These are phyloP conservation scores for Conringia planisiliqua DNA, from an alignment of 345 rosid genomes.

Conservation along the genomic window DNA sequence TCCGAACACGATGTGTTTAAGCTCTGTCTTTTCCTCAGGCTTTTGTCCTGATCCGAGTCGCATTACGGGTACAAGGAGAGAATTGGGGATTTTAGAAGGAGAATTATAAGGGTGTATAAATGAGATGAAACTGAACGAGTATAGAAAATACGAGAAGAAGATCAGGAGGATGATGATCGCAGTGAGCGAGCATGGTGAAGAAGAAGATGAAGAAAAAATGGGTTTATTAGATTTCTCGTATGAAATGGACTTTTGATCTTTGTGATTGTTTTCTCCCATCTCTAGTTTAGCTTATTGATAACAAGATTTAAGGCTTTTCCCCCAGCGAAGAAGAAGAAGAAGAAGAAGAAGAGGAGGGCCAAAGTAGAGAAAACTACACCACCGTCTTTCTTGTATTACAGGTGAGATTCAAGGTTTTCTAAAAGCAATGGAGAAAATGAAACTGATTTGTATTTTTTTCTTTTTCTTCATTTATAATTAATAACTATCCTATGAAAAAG, in stretches of 20 bases:
- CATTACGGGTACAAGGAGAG: slow-evolving; percentile 23
- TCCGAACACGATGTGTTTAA: slow-evolving; percentile 67
- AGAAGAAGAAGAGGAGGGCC: background rate
- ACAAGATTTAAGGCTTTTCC: background rate
- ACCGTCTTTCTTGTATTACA: background rate
- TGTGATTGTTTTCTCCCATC: slow-evolving; percentile 26
- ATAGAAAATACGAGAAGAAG: slow-evolving; percentile 38
- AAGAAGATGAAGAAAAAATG: background rate
- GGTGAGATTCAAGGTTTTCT: slow-evolving; percentile 9
- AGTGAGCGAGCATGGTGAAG: slow-evolving; percentile 12
- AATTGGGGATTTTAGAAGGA: slow-evolving; percentile 12
- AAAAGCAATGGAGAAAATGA: background rate
- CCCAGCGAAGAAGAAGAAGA: background rate
- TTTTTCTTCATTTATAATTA: background rate
- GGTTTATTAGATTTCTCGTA: slow-evolving; percentile 27
- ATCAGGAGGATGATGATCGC: slow-evolving; percentile 37
- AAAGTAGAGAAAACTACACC: background rate
- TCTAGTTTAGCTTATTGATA: background rate
- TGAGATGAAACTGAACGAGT: slow-evolving; percentile 47
- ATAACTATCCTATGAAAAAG: background rate
- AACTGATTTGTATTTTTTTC: background rate
- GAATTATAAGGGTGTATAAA: slow-evolving; percentile 36
- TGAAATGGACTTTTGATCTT: slow-evolving; percentile 2
- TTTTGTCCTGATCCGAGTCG: slow-evolving; percentile 33
- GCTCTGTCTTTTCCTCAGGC: slow-evolving; percentile 8